A percentile compares a stretch with the other conserved stretches of the same genome.
Evolutionary conservation across 2,329 filamentous ascomycete genomes (phyloP).

Genomic region (Mycosphaerella arachidis): DNA sequence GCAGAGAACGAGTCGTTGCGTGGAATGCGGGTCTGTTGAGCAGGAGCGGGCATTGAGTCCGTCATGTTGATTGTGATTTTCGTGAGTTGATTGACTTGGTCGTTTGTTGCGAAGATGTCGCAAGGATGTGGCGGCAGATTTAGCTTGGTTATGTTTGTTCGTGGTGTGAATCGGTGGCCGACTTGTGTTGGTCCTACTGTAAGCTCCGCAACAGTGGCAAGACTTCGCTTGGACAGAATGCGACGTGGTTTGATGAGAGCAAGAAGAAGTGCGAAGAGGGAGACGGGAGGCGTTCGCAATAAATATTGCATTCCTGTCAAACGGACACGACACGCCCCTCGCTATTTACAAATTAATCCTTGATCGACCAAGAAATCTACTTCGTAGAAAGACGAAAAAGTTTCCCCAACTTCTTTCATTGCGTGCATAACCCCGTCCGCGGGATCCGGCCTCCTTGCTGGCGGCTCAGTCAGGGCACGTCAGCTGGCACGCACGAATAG

Average conservation of each 20-base stretch:
- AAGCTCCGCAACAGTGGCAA: not conserved
- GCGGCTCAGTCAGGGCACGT: not conserved
- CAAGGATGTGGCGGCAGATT: not conserved
- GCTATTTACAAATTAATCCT: constrained; percentile 5
- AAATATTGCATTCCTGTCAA: constrained; percentile 2
- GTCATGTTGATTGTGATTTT: constrained; percentile 26
- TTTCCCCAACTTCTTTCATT: constrained; percentile 1
- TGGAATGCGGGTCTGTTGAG: constrained; percentile 22
- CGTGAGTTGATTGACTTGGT: constrained; percentile 6
- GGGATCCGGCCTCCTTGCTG: constrained; percentile 6
- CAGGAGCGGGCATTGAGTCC: constrained; percentile 31
- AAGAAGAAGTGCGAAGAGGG: not conserved
- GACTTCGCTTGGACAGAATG: not conserved
- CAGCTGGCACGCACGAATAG: constrained; percentile 3
- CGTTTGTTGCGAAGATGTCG: not conserved
- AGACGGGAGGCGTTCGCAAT: constrained; percentile 9
- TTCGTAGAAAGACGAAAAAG: not conserved
- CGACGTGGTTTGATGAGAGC: not conserved
- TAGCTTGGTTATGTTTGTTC: not conserved
- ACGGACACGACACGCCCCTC: constrained; percentile 1
- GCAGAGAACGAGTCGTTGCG: constrained; percentile 36
- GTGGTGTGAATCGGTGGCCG: not conserved
- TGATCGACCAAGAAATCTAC: constrained; percentile 5
- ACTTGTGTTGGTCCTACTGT: not conserved
- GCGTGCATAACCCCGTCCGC: constrained; percentile 3